Evolutionary conservation across 495 filamentous ascomycete genomes (phyloP), one percentile per base, ranked within the genome.

Genomic region (Penicillium cinerascens): DNA sequence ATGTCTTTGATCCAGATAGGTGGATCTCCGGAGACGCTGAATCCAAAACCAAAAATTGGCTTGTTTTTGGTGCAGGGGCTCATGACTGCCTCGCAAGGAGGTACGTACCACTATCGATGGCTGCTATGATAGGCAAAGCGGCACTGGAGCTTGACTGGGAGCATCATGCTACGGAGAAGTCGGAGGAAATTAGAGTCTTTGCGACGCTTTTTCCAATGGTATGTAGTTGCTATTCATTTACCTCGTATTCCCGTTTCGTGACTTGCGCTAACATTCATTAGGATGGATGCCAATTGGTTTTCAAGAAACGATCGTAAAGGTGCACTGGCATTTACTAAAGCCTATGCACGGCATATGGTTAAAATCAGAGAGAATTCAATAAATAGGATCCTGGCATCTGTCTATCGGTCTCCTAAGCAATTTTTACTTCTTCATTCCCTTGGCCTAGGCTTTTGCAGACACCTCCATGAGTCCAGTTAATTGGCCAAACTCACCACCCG

Each of bases 141-240:
- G 85, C 87, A 38, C 67, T 95, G 59, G 74, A 83, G 51, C 68
- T 96, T 37, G 85, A 96, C 65, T 97, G 92, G 92, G 76, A 81
- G 64, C 92, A 97, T 68, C 78, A 88, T 67, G 65, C 86, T 23
- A 97, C 92, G 11, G 75, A 79, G 0, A 54, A 68, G 27, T 92
- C 87, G 0, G 92, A 97, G 69, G 83, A 93, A 72, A 96, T 97
- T 65, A 86, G 91, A 72, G 91, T 96, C 22, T 97, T 97, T 75
- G 92, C 92, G 1, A 95, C 89, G 11, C 85, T 97, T 33, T 97
- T 97, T 75, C 92, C 92, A 27, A 87, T 86, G 87, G 91, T 93
- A 69, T 70, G 87, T 76, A 11, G 22, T 35, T 35, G 75, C 15
- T 18, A 29, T 7, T 29, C 2, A 29, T 5, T 9, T 29, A 29